Conservation (phyloP, 768 basidiomycete species). For the Lyophyllum shimeji region DNA sequence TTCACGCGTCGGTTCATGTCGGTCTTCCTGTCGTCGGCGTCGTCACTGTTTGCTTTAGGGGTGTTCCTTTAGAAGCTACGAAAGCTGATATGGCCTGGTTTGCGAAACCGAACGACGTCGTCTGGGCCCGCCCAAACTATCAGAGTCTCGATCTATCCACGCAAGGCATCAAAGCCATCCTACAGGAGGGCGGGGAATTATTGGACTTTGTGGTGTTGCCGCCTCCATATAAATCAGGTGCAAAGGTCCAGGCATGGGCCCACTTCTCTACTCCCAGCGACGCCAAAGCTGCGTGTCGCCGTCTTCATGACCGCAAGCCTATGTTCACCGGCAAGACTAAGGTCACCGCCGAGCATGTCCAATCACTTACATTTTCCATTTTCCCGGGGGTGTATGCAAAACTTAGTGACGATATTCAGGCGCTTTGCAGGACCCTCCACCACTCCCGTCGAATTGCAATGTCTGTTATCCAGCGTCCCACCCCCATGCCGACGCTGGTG, state of each 20-base stretch:
- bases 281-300: constrained; percentile 50
- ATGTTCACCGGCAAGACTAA: constrained; percentile 42
- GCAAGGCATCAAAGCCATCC: constrained; percentile 36
- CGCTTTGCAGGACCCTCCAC: constrained; percentile 38
- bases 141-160: constrained; percentile 36
- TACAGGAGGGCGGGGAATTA: constrained; percentile 33
- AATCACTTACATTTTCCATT: constrained; percentile 49
- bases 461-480: constrained; percentile 16
- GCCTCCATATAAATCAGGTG: constrained; percentile 49
- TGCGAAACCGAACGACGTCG: constrained; percentile 45
- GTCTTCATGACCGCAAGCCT: constrained; percentile 47
- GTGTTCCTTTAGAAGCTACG: constrained; percentile 46
- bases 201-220: constrained; percentile 46
- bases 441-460: constrained; percentile 29
- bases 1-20: constrained; percentile 51
- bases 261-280: constrained; percentile 49
- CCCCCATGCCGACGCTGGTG: constrained; percentile 30
- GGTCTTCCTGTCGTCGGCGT: constrained; percentile 58
- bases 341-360: constrained; percentile 53
- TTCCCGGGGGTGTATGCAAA: constrained; percentile 34
- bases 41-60: constrained; percentile 60
- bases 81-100: constrained; percentile 45
- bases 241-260: constrained; percentile 50
- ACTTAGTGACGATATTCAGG: constrained; percentile 43
- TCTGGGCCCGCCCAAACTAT: constrained; percentile 51